These are phyloP conservation scores for Collybia sp. DNA, from an alignment of 768 basidiomycete genomes.

Conservation along the genomic window DNA sequence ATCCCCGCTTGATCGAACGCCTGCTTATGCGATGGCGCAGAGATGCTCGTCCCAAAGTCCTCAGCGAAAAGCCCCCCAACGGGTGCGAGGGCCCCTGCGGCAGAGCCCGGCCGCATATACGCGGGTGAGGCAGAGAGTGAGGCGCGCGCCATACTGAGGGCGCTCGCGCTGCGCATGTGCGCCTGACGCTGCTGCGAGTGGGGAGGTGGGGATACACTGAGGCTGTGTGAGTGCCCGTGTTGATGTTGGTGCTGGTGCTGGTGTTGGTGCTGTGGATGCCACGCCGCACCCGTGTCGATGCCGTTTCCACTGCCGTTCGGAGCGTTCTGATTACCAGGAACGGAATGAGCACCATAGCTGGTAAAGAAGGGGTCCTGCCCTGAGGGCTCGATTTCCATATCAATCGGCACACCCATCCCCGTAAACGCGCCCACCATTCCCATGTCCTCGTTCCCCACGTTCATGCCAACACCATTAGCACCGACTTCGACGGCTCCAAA, in stretches of 20 bases:
- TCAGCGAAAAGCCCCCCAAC: constrained; percentile 22
- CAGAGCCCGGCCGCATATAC: constrained; percentile 13
- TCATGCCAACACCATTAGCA: constrained; percentile 18
- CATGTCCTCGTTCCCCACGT: constrained; percentile 4
- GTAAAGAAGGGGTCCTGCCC: too few relatives aligned
- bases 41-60: constrained; percentile 45
- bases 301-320: not conserved
- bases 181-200: not conserved
- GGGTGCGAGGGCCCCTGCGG: constrained; percentile 21
- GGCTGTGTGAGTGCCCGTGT: constrained; percentile 21
- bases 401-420: constrained; percentile 47
- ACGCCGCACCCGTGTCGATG: too few relatives aligned
- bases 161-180: constrained; percentile 17
- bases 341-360: not conserved
- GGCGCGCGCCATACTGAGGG: constrained; percentile 18
- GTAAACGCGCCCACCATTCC: constrained; percentile 15
- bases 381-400: constrained; percentile 22
- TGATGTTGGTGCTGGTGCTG: constrained; percentile 10
- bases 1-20: constrained; percentile 55
- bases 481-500: constrained; percentile 17
- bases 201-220: constrained; percentile 18
- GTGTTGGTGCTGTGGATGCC: not conserved
- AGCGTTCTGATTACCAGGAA: constrained; percentile 1
- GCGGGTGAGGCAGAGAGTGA: constrained; percentile 14
- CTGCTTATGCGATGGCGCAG: constrained; percentile 67